phyloP scores from a whole-genome alignment of 2,329 filamentous ascomycete genomes.

The Zasmidium angulare region DNA sequence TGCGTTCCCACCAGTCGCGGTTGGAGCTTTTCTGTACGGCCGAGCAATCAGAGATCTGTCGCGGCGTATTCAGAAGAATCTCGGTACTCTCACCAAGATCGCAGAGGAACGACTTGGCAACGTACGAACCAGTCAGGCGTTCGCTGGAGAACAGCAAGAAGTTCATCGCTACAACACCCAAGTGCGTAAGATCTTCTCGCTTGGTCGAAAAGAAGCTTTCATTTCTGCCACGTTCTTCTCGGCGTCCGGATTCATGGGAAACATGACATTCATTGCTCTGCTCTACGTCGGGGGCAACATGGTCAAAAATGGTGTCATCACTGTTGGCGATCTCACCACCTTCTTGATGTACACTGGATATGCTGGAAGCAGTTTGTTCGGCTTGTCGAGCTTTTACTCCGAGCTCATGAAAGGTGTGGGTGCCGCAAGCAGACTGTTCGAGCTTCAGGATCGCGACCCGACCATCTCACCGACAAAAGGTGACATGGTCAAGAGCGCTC shows the following conservation, averaged over 20 bases:
- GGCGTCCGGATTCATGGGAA: conserved; percentile 84
- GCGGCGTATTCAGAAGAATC: conserved; percentile 87
- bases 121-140: conserved; percentile 93
- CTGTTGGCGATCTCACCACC: conserved; percentile 86
- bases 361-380: conserved; percentile 82
- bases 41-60: conserved; percentile 85
- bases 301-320: conserved; percentile 82
- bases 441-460: conserved; percentile 86
- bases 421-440: conserved; percentile 92
- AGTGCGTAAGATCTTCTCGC: conserved; percentile 84
- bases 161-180: conserved; percentile 88
- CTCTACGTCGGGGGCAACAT: conserved; percentile 88
- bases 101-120: conserved; percentile 97
- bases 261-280: conserved; percentile 91
- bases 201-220: conserved; percentile 83
- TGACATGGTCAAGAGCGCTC: conserved; percentile 73
- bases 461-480: conserved; percentile 87
- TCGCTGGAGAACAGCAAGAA: conserved; percentile 89
- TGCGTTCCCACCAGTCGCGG: conserved; percentile 86
- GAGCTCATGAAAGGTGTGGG: conserved; percentile 99
- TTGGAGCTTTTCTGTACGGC: conserved; percentile 90
- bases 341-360: conserved; percentile 99
- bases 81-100: conserved; percentile 92
- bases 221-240: conserved; percentile 90
- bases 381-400: conserved; percentile 92